These are phyloP conservation scores for Lichenothelia convexa DNA, from an alignment of 495 filamentous ascomycete genomes.

Conservation along the genomic window DNA sequence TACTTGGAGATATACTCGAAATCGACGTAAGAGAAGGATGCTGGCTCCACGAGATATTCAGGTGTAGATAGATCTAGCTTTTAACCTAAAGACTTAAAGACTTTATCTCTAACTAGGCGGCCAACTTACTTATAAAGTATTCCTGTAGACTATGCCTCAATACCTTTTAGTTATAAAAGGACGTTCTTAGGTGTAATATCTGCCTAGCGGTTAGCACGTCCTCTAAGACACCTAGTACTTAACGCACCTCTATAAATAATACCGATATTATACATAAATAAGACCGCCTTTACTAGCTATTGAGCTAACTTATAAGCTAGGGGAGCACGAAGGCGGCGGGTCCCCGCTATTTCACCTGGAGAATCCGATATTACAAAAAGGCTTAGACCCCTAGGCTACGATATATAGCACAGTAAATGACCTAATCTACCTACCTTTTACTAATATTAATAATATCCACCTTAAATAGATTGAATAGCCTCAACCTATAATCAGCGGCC, in stretches of 20 bases:
- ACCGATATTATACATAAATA: conserved; percentile 14
- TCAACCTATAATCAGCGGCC: too few relatives aligned
- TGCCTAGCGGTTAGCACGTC: conserved; percentile 1
- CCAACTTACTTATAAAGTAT: conserved; percentile 8
- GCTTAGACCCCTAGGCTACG: conserved; percentile 16
- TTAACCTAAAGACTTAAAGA: conserved; percentile 7
- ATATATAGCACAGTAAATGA: conserved; percentile 21
- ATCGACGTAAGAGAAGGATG: conserved; percentile 1
- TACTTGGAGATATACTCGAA: conserved; percentile 7
- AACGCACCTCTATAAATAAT: conserved; percentile 14
- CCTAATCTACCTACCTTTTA: too few relatives aligned
- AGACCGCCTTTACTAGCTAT: conserved; percentile 13
- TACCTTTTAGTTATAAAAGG: conserved; percentile 3
- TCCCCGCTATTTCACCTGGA: neutral
- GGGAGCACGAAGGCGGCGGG: conserved; percentile 2
- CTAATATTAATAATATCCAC: too few relatives aligned
- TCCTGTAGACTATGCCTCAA: conserved; percentile 3
- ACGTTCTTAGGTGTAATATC: conserved; percentile 12
- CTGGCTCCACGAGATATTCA: conserved; percentile 13
- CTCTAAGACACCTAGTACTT: neutral
- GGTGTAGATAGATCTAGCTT: conserved; percentile 9
- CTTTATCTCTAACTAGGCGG: conserved; percentile 5
- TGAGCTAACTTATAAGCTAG: conserved; percentile 1
- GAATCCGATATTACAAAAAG: conserved; percentile 8
- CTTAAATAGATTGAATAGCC: too few relatives aligned